Evolutionary conservation across 225 moss, liverwort and hornwort genomes (phyloP).

Genomic region (Thuidium tamariscinum): DNA sequence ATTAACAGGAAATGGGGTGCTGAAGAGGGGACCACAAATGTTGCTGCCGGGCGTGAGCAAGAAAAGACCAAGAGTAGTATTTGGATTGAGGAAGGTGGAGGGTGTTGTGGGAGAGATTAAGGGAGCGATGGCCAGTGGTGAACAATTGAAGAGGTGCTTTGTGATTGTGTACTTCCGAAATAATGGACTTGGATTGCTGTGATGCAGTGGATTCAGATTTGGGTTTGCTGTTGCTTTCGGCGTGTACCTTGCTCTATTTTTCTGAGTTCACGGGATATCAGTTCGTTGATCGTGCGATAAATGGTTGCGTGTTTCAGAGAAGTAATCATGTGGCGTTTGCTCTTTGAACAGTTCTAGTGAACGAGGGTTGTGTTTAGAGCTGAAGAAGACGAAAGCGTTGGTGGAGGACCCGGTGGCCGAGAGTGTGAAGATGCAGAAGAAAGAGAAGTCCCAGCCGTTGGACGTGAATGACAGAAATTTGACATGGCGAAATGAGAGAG

Average conservation of each 20-base stretch:
- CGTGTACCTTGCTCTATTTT: background rate
- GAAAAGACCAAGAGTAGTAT: constrained; percentile 19
- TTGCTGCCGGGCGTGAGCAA: background rate
- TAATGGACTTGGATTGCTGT: background rate
- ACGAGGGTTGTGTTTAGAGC: constrained; percentile 4
- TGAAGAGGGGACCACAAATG: constrained; percentile 44
- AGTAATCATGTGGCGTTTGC: background rate
- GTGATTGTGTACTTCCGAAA: background rate
- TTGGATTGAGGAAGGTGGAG: constrained; percentile 26
- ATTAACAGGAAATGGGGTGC: constrained; percentile 1
- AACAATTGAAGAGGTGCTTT: constrained; percentile 29
- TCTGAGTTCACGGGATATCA: background rate
- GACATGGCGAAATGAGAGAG: constrained; percentile 1
- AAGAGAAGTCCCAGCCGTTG: background rate
- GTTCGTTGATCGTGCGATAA: background rate
- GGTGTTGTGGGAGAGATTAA: background rate
- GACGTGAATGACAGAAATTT: constrained; percentile 6
- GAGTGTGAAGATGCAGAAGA: constrained; percentile 4
- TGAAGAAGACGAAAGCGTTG: constrained; percentile 5
- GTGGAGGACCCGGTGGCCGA: background rate
- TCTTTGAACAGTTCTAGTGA: background rate
- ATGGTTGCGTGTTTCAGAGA: background rate
- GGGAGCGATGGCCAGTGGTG: background rate
- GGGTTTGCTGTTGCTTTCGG: background rate
- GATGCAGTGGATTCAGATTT: background rate